Evolutionary conservation across 345 rosid species (phyloP), one percentile per base, ranked within the genome.

Genomic region (Populus tremula): DNA sequence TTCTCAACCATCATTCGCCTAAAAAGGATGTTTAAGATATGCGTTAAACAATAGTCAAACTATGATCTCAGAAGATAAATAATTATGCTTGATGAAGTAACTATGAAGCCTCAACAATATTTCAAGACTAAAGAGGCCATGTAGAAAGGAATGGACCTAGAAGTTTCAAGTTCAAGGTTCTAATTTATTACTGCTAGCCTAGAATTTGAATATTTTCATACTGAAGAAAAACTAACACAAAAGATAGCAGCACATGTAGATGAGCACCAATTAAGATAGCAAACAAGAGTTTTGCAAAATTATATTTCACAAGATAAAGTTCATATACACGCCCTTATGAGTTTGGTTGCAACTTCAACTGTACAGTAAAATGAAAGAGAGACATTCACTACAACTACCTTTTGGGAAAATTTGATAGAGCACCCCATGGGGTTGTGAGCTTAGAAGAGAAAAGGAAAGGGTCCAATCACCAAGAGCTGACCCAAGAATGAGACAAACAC

Each of bases 301-400:
- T 78, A 84, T 82, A 85, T 74, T 85, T 82, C 83, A 85, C 82
- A 85, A 81, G 76, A 76, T 80, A 75, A 79, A 76, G 73, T 79
- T 74, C 82, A 85, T 82, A 78, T 83, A 80, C 70, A 83, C 79
- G 65, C 76, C 80, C 72, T 78, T 67, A 84, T 79, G 78, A 47
- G 63, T 71, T 64, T 72, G 76, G 73, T 71, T 45, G 82, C 69
- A 85, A 80, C 71, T 70, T 63, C 72, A 81, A 82, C 87, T 87
- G 86, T 84, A 87, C 90, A 81, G 38, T 65, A 82, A 77, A 73
- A 78, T 72, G 59, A 68, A 76, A 76, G 13, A 35, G 75, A 85
- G 73, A 81, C 79, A 79, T 71, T 47, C 83, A 72, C 82, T 82
- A 77, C 29, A 74, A 76, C 86, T 84, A 85, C 85, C 85, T 82